Percentiles rank a stretch among this genome's conserved stretches.
Conservation (phyloP, 2,329 filamentous ascomycete genomes). For the Arthrobotrys sphaeroides region DNA sequence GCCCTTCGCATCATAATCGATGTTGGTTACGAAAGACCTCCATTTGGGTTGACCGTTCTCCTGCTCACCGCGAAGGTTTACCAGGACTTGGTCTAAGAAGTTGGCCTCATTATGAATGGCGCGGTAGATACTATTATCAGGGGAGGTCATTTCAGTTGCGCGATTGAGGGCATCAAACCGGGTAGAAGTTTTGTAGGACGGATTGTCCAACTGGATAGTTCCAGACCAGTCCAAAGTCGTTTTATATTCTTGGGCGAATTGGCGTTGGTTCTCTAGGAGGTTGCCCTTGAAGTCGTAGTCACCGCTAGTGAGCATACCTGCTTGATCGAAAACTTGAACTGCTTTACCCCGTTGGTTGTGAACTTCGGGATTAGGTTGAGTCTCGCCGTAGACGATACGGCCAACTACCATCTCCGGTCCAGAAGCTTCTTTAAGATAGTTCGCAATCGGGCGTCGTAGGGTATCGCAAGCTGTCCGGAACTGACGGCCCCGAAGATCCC, state of each 20-base stretch:
- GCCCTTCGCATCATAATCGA: constrained; percentile 15
- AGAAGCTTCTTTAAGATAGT: neutral
- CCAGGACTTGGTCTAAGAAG: neutral
- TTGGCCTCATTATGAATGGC: neutral
- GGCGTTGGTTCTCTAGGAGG: neutral
- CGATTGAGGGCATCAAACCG: constrained; percentile 1
- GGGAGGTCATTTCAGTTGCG: neutral
- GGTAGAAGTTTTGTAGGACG: neutral
- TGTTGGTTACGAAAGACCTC: neutral
- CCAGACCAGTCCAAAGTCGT: neutral
- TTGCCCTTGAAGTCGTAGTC: constrained; percentile 55
- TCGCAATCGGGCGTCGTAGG: neutral
- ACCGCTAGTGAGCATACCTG: neutral
- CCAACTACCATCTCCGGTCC: neutral
- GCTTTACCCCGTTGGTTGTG: constrained; percentile 16
- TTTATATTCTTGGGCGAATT: constrained; percentile 1
- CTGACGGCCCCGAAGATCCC: neutral
- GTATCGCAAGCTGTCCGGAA: neutral
- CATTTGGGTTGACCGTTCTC: neutral
- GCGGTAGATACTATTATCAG: neutral
- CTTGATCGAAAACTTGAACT: constrained; percentile 25
- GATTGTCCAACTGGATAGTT: neutral
- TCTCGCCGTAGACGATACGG: constrained; percentile 15
- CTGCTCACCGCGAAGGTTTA: neutral
- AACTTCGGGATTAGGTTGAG: neutral